Evolutionary conservation across 1,139 yeast genomes (phyloP).

Genomic region (Yamadazyma trypodendri): DNA sequence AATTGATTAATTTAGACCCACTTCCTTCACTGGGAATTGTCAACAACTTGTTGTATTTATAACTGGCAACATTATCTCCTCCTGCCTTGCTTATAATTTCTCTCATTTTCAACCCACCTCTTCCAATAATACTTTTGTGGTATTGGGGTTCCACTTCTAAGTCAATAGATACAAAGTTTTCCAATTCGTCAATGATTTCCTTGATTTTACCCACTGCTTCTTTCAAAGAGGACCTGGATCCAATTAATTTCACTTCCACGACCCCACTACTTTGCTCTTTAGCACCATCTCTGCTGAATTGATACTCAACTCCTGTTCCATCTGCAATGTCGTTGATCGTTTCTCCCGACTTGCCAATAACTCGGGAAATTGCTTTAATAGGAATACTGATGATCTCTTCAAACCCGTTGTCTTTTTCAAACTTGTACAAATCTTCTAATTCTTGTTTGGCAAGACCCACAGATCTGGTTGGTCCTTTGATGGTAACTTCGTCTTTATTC

Average conservation of each 20-base stretch:
- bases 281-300: constrained; percentile 51
- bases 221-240: constrained; percentile 77
- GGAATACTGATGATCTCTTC: constrained; percentile 66
- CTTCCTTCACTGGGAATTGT: constrained; percentile 75
- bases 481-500: constrained; percentile 63
- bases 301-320: constrained; percentile 74
- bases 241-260: constrained; percentile 70
- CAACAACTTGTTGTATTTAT: constrained; percentile 56
- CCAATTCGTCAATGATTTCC: constrained; percentile 63
- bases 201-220: constrained; percentile 67
- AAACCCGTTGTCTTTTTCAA: constrained; percentile 85
- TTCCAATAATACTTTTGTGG: constrained; percentile 80
- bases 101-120: constrained; percentile 72
- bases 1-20: constrained; percentile 59
- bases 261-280: constrained; percentile 40
- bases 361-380: constrained; percentile 68
- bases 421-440: constrained; percentile 76
- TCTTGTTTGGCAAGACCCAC: constrained; percentile 87
- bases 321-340: constrained; percentile 80
- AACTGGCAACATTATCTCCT: constrained; percentile 48
- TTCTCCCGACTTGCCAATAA: constrained; percentile 89
- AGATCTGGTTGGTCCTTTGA: constrained; percentile 91
- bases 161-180: constrained; percentile 61
- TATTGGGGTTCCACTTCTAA: constrained; percentile 75
- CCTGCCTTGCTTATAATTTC: constrained; percentile 81